Percentiles rank a stretch among this genome's conserved stretches.
Evolutionary conservation across 2,329 filamentous ascomycete species (phyloP).

Genomic region (Diaporthe sp.): DNA sequence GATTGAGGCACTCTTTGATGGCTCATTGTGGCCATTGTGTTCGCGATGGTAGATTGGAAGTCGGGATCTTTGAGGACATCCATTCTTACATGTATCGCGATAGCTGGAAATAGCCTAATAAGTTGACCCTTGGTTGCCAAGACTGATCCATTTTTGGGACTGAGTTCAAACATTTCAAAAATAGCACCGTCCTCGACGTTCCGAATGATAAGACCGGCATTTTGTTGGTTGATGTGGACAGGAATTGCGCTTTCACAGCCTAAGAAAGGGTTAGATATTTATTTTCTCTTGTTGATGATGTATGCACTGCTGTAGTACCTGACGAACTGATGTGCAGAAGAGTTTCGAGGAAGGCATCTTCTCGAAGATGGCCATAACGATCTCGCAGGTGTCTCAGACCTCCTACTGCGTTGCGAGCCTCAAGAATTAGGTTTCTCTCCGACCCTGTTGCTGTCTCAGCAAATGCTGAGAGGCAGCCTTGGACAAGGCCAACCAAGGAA

Average conservation of each 20-base stretch:
- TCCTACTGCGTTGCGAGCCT: not conserved
- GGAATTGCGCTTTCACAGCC: constrained; percentile 39
- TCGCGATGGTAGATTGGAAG: constrained; percentile 45
- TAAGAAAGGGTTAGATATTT: not conserved
- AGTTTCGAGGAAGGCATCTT: not conserved
- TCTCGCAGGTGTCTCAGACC: not conserved
- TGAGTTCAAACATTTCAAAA: constrained; percentile 54
- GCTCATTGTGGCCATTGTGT: constrained; percentile 49
- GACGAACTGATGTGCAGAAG: not conserved
- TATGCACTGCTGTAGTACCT: not conserved
- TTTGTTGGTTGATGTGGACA: constrained; percentile 51
- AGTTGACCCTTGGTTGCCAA: constrained; percentile 49
- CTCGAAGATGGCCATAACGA: not conserved
- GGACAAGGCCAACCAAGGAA: not conserved
- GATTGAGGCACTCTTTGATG: constrained; percentile 43
- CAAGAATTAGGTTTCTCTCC: not conserved
- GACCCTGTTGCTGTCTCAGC: not conserved
- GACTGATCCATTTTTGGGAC: constrained; percentile 46
- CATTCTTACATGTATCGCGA: constrained; percentile 42
- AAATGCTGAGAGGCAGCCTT: not conserved
- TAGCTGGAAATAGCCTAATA: constrained; percentile 47
- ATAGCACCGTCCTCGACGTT: constrained; percentile 40
- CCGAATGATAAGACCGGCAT: constrained; percentile 51
- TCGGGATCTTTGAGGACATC: constrained; percentile 35
- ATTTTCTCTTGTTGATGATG: not conserved